Conservation (phyloP, 805 yeast species). For the Nakazawaea wyomingensis region DNA sequence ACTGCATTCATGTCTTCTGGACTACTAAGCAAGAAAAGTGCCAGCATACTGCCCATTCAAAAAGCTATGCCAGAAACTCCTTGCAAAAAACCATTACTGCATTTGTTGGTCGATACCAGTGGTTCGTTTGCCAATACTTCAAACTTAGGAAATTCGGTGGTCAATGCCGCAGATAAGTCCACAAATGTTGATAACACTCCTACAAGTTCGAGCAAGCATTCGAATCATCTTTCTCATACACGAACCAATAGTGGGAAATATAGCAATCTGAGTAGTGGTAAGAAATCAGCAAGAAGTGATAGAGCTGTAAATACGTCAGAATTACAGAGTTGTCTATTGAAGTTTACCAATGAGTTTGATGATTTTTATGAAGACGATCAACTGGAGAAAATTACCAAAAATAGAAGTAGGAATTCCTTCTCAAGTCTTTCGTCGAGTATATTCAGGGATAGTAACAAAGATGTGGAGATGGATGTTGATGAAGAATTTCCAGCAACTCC, state of each 20-base stretch:
- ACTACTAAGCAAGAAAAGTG: slow-evolving; percentile 53
- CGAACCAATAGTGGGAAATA: slow-evolving; percentile 1
- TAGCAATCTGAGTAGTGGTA: slow-evolving; percentile 4
- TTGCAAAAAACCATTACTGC: slow-evolving; percentile 40
- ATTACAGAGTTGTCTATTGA: slow-evolving; percentile 33
- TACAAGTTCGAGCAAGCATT: slow-evolving; percentile 6
- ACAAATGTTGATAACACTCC: slow-evolving; percentile 16
- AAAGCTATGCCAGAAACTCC: slow-evolving; percentile 58
- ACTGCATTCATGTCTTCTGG: slow-evolving; percentile 80
- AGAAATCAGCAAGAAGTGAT: slow-evolving; percentile 4
- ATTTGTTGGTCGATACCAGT: slow-evolving; percentile 21
- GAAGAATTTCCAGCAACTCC: slow-evolving; percentile 38
- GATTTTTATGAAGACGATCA: slow-evolving; percentile 24
- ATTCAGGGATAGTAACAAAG: slow-evolving; percentile 20
- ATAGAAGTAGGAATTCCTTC: slow-evolving; percentile 12
- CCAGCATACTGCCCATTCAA: slow-evolving; percentile 8
- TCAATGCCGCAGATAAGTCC: slow-evolving; percentile 23
- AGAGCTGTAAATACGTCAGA: slow-evolving; percentile 31
- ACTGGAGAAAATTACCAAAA: slow-evolving; percentile 5
- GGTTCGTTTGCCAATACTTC: slow-evolving; percentile 21
- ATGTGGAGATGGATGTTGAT: slow-evolving; percentile 13
- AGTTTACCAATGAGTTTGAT: slow-evolving; percentile 37
- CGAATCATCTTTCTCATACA: not conserved
- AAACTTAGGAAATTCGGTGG: slow-evolving; percentile 24
- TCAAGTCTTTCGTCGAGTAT: slow-evolving; percentile 18